These are phyloP conservation scores for Laguncularia racemosa DNA, from an alignment of 345 rosid genomes.

Conservation along the genomic window DNA sequence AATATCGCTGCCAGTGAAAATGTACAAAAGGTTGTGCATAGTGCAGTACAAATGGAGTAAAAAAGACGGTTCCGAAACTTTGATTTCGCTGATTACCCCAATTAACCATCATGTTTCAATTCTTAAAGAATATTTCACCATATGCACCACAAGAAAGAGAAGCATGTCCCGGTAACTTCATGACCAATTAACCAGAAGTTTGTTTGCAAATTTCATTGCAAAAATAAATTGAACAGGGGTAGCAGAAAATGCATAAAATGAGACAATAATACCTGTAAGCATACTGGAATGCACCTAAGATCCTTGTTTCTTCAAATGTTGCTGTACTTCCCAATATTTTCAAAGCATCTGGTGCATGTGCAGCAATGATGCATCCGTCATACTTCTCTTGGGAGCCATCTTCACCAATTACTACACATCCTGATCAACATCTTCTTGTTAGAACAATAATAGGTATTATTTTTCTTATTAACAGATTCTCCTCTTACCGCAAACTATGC, in stretches of 20 bases:
- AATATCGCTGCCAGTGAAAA: conserved; percentile 51
- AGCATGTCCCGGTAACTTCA: no score
- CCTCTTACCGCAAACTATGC: no score
- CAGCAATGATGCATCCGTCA: conserved; percentile 48
- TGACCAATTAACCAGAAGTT: not conserved
- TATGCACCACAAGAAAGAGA: no score
- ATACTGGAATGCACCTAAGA: conserved; percentile 86
- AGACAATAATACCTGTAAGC: conserved; percentile 49
- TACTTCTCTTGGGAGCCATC: conserved; percentile 45
- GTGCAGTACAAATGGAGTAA: not conserved
- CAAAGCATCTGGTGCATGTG: conserved; percentile 82
- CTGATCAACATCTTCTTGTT: conserved; percentile 15
- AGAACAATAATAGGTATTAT: not conserved
- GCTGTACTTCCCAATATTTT: conserved; percentile 52
- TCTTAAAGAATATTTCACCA: no score
- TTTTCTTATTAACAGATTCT: no score
- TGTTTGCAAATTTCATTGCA: no score
- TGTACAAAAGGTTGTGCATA: conserved; percentile 1
- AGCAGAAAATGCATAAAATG: not conserved
- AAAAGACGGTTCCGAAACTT: no score
- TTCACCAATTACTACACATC: conserved; percentile 37
- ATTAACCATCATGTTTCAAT: no score
- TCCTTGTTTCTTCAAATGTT: conserved; percentile 61
- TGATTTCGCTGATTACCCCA: no score
- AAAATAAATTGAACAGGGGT: no score